Conservation (phyloP, 1,284 basidiomycete species). For the Termitomyces sp. region DNA sequence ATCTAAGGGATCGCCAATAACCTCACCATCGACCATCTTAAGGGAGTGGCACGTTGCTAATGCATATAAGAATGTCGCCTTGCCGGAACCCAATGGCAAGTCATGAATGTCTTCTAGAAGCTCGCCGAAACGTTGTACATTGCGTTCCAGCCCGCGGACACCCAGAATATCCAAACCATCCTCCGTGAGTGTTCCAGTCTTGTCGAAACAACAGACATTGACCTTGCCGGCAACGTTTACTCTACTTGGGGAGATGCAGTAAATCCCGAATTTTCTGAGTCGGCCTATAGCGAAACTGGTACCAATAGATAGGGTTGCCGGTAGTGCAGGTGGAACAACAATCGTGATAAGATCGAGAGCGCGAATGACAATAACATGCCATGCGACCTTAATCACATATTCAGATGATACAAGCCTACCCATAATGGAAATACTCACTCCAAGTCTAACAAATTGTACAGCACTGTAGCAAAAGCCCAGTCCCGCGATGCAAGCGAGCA, state of each 20-base stretch:
- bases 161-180: constrained; percentile 97
- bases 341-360: constrained; percentile 98
- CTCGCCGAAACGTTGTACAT: constrained; percentile 81
- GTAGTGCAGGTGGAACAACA: constrained; percentile 95
- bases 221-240: constrained; percentile 97
- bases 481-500: constrained; percentile 84
- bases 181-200: constrained; percentile 98
- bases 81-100: constrained; percentile 74
- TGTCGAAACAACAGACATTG: constrained; percentile 99
- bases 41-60: constrained; percentile 95
- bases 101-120: constrained; percentile 86
- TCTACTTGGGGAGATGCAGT: constrained; percentile 95
- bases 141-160: constrained; percentile 78
- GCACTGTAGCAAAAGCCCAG: constrained; percentile 88
- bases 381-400: constrained; percentile 60
- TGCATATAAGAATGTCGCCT: constrained; percentile 86
- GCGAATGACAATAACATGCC: constrained; percentile 89
- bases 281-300: constrained; percentile 94
- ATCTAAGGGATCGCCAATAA: constrained; percentile 95
- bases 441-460: constrained; percentile 88
- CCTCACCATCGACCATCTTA: constrained; percentile 85
- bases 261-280: constrained; percentile 86
- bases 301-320: constrained; percentile 96
- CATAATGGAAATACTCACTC: constrained; percentile 45
- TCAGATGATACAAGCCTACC: not conserved